phyloP scores from a whole-genome alignment of 495 filamentous ascomycete genomes.

The Podospora anserina region DNA sequence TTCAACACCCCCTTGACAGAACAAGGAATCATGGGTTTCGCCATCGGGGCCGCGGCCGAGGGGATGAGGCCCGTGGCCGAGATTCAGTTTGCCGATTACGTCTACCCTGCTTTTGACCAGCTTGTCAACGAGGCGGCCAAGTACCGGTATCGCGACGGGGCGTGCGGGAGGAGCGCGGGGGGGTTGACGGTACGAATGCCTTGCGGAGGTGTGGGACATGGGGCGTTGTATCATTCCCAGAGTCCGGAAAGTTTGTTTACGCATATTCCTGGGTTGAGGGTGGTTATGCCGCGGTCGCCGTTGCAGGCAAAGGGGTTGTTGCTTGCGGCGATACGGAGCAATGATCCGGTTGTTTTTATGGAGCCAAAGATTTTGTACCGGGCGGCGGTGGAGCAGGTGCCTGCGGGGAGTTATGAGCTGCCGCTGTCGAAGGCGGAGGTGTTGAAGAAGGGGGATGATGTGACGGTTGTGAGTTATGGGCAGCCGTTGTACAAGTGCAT shows the following conservation, averaged over 20 bases:
- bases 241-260: slow-evolving; percentile 90
- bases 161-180: slow-evolving; percentile 62
- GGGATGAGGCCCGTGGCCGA: slow-evolving; percentile 93
- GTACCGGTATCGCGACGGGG: slow-evolving; percentile 81
- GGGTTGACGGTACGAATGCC: slow-evolving; percentile 93
- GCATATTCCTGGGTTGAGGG: slow-evolving; percentile 83
- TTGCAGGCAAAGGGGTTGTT: slow-evolving; percentile 90
- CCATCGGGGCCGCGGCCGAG: slow-evolving; percentile 82
- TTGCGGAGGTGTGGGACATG: slow-evolving; percentile 91
- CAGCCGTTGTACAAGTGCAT: slow-evolving; percentile 87
- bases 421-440: slow-evolving; percentile 88
- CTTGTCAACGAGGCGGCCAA: slow-evolving; percentile 96
- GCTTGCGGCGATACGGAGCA: slow-evolving; percentile 73
- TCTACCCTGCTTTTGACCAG: slow-evolving; percentile 96
- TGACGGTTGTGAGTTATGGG: slow-evolving; percentile 89
- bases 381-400: slow-evolving; percentile 93
- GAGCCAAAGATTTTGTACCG: slow-evolving; percentile 95
- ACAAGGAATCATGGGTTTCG: slow-evolving; percentile 93
- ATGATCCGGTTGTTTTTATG: slow-evolving; percentile 93
- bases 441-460: slow-evolving; percentile 74
- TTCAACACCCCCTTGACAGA: slow-evolving; percentile 96
- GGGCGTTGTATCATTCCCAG: slow-evolving; percentile 92
- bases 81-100: slow-evolving; percentile 97
- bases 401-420: slow-evolving; percentile 73
- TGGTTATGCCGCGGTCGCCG: slow-evolving; percentile 87